These are phyloP conservation scores for Entelexis paramagnoliae DNA, from an alignment of 1,139 yeast species.

Conservation along the genomic window DNA sequence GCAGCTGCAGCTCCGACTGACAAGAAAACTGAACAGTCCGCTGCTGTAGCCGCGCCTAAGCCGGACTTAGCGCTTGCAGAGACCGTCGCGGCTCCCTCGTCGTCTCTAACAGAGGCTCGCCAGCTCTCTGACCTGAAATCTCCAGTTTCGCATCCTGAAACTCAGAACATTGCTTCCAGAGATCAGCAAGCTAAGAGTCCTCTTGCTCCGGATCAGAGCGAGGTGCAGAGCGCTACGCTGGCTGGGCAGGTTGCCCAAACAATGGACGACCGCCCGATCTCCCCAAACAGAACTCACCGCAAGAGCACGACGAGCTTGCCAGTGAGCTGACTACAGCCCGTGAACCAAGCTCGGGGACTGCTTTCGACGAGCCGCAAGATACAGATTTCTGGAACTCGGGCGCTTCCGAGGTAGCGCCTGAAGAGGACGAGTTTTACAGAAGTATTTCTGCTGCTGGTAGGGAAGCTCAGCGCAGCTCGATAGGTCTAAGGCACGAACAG, in stretches of 20 bases:
- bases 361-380: not conserved
- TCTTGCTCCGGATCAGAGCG: not conserved
- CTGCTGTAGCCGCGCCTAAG: no score
- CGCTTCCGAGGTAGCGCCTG: not conserved
- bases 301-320: not conserved
- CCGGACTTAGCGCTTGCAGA: no score
- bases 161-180: not conserved
- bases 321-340: no score
- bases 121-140: not conserved
- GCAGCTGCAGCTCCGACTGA: not conserved
- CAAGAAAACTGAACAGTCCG: no score
- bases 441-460: not conserved
- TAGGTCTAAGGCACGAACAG: not conserved
- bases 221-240: not conserved
- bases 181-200: not conserved
- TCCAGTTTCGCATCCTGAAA: not conserved
- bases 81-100: not conserved
- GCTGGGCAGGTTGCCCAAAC: not conserved
- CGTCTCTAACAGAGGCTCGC: not conserved
- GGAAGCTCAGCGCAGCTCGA: not conserved
- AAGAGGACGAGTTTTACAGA: conserved; percentile 3
- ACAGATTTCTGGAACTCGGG: not conserved
- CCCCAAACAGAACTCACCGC: not conserved
- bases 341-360: no score
- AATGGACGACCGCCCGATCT: not conserved